Base-by-base conservation (phyloP, 2,329 filamentous ascomycete species). In the Microcyclosporella mali region DNA sequence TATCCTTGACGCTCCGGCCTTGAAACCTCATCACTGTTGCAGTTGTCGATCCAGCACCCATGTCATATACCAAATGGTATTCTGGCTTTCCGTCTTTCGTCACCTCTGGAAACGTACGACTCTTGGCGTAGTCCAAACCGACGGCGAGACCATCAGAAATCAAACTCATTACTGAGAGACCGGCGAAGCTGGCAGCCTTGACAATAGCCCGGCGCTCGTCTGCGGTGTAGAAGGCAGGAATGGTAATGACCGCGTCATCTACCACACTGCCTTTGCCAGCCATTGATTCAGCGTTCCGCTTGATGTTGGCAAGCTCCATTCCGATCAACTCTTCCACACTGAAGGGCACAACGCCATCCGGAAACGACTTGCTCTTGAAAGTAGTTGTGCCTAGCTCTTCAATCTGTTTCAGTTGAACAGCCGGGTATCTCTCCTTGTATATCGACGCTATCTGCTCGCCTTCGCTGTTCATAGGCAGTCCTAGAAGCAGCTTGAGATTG, bases 11-110 rank as follows among this genome's bases (percentile, higher is more conserved):
- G 1, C 77, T 82, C 56, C 84, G 82, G 62, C 85, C 85, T 66
- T 95, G 89, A 69, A 98, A 95, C 58, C 82, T 84, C 62, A 98
- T 69, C 40, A 98, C 72, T 6, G 88, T 92, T 3, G 90, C 90
- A 57, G 88, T 94, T 25, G 90, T 85, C 34, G 88, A 95, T 3
- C 92, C 92, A 54, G 92, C 89, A 54, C 92, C 92, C 89, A 98
- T 97, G 63, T 98, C 92, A 61, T 92, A 98, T 21, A 98, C 80
- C 64, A 98, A 70, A 68, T 98, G 88, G 57, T 89, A 79, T 67
- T 98, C 92, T 0, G 92, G 84, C 70, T 88, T 88, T 52, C 78
- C 84, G 41, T 87, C 88, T 41, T 92, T 82, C 42, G 79, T 85
- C 47, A 92, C 73, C 56, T 79, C 88, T 29, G 89, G 88, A 66